phyloP scores from a whole-genome alignment of 768 basidiomycete genomes.

The Leucocoprinus birnbaumii region DNA sequence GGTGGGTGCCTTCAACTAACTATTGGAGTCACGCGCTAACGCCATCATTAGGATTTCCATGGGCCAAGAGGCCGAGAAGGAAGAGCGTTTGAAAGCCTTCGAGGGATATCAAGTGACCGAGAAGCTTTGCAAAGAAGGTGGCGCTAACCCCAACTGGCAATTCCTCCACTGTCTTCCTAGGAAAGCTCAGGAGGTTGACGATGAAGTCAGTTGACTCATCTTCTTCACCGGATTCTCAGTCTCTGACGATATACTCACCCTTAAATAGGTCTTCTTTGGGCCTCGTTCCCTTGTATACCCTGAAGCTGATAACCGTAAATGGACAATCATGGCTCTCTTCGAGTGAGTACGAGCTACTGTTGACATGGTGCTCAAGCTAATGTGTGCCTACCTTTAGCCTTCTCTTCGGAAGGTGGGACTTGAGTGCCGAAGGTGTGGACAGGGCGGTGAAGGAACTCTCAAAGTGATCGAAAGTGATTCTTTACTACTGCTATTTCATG shows the following conservation, averaged over 20 bases:
- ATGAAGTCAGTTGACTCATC: constrained; percentile 71
- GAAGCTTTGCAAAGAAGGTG: constrained; percentile 73
- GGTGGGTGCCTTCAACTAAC: constrained; percentile 44
- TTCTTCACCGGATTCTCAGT: too few relatives aligned
- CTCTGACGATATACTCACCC: too few relatives aligned
- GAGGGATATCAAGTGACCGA: constrained; percentile 94
- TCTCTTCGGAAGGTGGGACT: constrained; percentile 48
- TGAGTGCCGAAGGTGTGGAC: constrained; percentile 19
- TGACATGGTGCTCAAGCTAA: constrained; percentile 19
- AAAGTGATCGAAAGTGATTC: too few relatives aligned
- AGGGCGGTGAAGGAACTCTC: too few relatives aligned
- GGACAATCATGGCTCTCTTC: constrained; percentile 93
- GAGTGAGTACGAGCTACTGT: constrained; percentile 66
- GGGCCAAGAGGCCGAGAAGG: constrained; percentile 97
- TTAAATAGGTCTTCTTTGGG: constrained; percentile 94
- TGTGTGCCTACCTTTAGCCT: constrained; percentile 21
- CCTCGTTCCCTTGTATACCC: constrained; percentile 89
- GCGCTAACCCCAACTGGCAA: constrained; percentile 85
- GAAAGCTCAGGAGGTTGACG: constrained; percentile 91
- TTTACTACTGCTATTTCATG: too few relatives aligned
- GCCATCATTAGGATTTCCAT: constrained; percentile 88
- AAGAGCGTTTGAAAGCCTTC: constrained; percentile 81
- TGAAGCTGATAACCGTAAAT: constrained; percentile 95
- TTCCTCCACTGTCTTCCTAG: constrained; percentile 96
- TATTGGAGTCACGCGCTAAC: neutral